phyloP scores from a whole-genome alignment of 1,139 yeast species.

The Saccharomycopsis hybrid region DNA sequence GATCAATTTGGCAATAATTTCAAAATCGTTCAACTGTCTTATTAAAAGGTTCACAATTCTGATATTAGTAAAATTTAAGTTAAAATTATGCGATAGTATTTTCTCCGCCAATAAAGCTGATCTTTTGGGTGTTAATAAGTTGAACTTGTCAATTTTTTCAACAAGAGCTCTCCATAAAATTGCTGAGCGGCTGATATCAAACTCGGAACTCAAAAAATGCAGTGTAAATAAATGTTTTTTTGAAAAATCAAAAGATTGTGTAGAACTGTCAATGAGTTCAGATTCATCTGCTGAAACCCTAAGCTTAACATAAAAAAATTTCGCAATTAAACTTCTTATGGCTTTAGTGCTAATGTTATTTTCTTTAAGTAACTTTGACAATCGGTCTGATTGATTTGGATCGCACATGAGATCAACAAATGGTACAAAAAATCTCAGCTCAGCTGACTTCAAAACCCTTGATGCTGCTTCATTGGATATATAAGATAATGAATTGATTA shows the following conservation, averaged over 20 bases:
- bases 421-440: conserved; percentile 9
- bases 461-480: not conserved
- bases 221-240: no score
- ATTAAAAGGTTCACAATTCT: conserved; percentile 11
- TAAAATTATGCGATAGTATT: conserved; percentile 6
- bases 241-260: conserved; percentile 3
- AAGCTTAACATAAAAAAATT: conserved; percentile 13
- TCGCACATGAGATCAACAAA: conserved; percentile 6
- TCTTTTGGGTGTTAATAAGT: conserved; percentile 4
- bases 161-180: conserved; percentile 11
- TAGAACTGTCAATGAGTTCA: conserved; percentile 3
- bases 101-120: conserved; percentile 6
- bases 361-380: not conserved
- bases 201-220: no score
- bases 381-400: not conserved
- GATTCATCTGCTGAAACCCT: not conserved
- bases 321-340: conserved; percentile 4
- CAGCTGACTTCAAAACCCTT: conserved; percentile 3
- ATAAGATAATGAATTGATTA: conserved; percentile 8
- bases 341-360: conserved; percentile 5
- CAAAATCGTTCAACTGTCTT: conserved; percentile 1
- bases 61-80: conserved; percentile 6
- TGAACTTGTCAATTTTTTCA: conserved; percentile 3
- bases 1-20: conserved; percentile 3
- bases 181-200: no score